phyloP scores from a whole-genome alignment of 257 asterid species.

The Fraxinus excelsior region DNA sequence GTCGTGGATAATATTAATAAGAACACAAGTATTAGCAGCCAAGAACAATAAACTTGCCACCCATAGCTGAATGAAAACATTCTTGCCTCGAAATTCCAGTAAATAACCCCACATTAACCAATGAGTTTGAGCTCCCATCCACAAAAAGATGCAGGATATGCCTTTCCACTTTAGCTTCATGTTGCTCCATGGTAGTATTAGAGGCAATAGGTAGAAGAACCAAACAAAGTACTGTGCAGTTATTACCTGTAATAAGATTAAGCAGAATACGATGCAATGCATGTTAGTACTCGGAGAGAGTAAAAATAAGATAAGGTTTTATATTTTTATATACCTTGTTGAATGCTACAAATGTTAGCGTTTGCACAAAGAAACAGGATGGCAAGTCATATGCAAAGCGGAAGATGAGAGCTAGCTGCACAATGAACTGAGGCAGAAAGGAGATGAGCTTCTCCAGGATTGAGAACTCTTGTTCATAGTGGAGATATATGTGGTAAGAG shows the following conservation, averaged over 20 bases:
- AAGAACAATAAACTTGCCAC: conserved; percentile 71
- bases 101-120: conserved; percentile 95
- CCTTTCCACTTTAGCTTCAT: conserved; percentile 86
- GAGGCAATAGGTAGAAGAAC: conserved; percentile 84
- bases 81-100: conserved; percentile 85
- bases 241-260: conserved; percentile 60
- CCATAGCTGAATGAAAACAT: conserved; percentile 90
- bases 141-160: conserved; percentile 48
- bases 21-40: conserved; percentile 78
- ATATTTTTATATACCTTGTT: conserved; percentile 60
- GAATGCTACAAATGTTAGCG: conserved; percentile 88
- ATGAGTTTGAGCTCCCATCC: conserved; percentile 93
- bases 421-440: conserved; percentile 85
- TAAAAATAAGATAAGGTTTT: too few species aligned
- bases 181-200: conserved; percentile 85
- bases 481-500: conserved; percentile 88
- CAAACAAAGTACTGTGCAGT: conserved; percentile 97
- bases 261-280: background rate
- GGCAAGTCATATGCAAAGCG: conserved; percentile 78
- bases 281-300: too few species aligned
- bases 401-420: conserved; percentile 69
- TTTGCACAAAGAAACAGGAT: conserved; percentile 82
- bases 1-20: conserved; percentile 46
- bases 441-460: conserved; percentile 73
- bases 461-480: conserved; percentile 70